Base-by-base conservation (phyloP, 352 stramenopile genomes). In the Phytopythium aichiense region DNA sequence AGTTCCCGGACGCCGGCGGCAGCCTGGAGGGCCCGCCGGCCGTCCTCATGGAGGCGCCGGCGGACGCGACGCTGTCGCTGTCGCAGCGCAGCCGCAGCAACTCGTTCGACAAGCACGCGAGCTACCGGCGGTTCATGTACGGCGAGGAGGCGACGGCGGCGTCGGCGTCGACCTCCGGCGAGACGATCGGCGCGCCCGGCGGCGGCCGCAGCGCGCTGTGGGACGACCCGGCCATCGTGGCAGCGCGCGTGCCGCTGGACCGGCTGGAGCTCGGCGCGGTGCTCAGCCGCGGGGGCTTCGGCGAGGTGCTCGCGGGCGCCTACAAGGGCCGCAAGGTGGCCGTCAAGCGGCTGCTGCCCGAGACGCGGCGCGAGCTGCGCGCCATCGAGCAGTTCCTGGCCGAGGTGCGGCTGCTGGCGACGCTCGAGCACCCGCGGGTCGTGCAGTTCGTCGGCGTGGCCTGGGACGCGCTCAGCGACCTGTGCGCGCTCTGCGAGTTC, bases 331-430 rank as follows among this genome's bases (percentile, higher is more conserved):
- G 57, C 18, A 55, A 57, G 2, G 76, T 88, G 13, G 79, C 79
- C 1, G 76, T 88, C 57, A 88, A 88, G 68, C 59, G 68, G 8
- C 53, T 88, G 23, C 23, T 79, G 37, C 68, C 73, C 0, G 79
- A 88, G 31, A 62, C 65, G 1, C 69, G 76, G 4, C 63, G 72
- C 28, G 63, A 79, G 43, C 50, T 87, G 64, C 60, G 67, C 42
- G 67, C 69, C 22, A 71, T 88, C 43, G 72, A 87, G 56, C 68
- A 75, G 28, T 85, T 88, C 37, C 46, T 88, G 58, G 67, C 64
- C 4, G 81, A 91, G 56, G 68, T 85, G 3, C 35, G 35, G 35
- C 35, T 4, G 59, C 61, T 35, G 63, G 65, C 35, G 20, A 20
- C 16, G 48, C 43, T 83, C 12, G 65, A 77, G 20, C 74, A 83